Percentiles rank a stretch among this genome's conserved stretches.
Evolutionary conservation across 202 grass and related monocot species (phyloP).

Genomic region (Thinopyrum obtusiflorum): DNA sequence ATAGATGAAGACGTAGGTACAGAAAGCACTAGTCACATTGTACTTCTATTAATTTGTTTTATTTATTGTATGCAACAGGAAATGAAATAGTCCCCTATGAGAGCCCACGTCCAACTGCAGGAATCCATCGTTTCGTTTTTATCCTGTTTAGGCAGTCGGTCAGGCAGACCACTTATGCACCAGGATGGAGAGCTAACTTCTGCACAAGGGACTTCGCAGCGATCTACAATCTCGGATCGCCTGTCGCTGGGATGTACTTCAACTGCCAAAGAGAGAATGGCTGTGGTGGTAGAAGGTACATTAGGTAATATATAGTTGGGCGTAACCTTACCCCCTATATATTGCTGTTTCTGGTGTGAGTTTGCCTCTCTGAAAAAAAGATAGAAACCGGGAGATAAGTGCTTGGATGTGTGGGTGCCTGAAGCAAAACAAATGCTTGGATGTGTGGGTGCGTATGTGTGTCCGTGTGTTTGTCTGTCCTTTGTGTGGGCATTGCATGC

Average conservation of each 20-base stretch:
- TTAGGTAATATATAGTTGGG: slow-evolving; percentile 31
- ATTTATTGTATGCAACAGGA: slow-evolving; percentile 47
- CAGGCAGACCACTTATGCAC: slow-evolving; percentile 65
- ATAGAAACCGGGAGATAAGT: neutral
- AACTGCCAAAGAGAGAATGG: slow-evolving; percentile 94
- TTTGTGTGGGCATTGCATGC: neutral
- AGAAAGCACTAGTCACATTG: neutral
- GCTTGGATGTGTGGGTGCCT: neutral
- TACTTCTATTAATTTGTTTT: slow-evolving; percentile 13
- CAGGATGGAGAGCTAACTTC: slow-evolving; percentile 89
- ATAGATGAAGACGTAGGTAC: neutral
- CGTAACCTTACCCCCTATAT: neutral
- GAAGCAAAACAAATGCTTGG: neutral
- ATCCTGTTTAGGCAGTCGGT: slow-evolving; percentile 72
- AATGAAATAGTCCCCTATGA: slow-evolving; percentile 83
- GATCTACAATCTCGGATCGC: slow-evolving; percentile 64
- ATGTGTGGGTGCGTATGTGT: neutral
- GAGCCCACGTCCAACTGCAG: slow-evolving; percentile 66
- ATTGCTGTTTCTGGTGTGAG: neutral
- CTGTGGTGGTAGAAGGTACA: slow-evolving; percentile 87
- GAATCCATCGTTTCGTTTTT: slow-evolving; percentile 86
- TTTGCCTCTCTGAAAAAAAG: slow-evolving; percentile 13
- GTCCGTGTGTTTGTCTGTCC: neutral
- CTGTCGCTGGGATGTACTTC: slow-evolving; percentile 78
- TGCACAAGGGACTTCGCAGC: slow-evolving; percentile 76